Percentiles rank a stretch among this genome's conserved stretches.
Evolutionary conservation across 768 basidiomycete species (phyloP).

Genomic region (Mrakia blollopis): DNA sequence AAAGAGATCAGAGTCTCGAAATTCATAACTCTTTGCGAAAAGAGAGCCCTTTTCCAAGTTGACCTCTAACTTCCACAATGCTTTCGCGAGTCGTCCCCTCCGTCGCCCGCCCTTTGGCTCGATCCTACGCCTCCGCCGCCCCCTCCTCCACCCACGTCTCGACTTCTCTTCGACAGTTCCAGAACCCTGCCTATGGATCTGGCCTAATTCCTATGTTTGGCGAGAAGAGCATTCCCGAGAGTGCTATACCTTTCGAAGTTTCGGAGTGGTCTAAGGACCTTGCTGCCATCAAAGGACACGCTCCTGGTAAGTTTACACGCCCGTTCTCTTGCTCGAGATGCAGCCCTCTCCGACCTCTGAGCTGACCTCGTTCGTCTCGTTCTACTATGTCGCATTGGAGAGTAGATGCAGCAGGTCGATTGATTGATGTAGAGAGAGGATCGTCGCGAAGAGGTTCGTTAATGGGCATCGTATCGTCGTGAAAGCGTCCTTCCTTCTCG

Average conservation of each 20-base stretch:
- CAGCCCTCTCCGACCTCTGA: too few species aligned
- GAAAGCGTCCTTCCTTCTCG: too few species aligned
- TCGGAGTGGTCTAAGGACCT: constrained; percentile 24
- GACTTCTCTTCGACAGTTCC: too few species aligned
- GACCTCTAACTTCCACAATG: background rate
- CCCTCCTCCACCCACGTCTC: background rate
- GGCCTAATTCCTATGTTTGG: constrained; percentile 22
- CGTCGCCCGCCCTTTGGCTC: background rate
- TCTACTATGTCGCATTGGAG: too few species aligned
- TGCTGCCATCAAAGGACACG: constrained; percentile 24
- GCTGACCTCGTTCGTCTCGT: too few species aligned
- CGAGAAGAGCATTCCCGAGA: constrained; percentile 22
- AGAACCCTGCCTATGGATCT: background rate
- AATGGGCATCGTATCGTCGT: too few species aligned
- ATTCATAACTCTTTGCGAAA: too few species aligned
- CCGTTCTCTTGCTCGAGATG: too few species aligned
- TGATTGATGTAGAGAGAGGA: too few species aligned
- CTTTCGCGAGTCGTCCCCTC: background rate
- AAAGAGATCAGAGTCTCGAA: background rate
- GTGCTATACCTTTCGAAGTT: constrained; percentile 16
- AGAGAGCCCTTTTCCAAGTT: background rate
- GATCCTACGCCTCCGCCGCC: constrained; percentile 6
- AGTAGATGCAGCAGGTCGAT: too few species aligned
- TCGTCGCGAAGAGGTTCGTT: too few species aligned
- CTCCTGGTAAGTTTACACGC: constrained; percentile 25